Conservation (phyloP, 768 basidiomycete genomes). For the Lyophyllum semitale region DNA sequence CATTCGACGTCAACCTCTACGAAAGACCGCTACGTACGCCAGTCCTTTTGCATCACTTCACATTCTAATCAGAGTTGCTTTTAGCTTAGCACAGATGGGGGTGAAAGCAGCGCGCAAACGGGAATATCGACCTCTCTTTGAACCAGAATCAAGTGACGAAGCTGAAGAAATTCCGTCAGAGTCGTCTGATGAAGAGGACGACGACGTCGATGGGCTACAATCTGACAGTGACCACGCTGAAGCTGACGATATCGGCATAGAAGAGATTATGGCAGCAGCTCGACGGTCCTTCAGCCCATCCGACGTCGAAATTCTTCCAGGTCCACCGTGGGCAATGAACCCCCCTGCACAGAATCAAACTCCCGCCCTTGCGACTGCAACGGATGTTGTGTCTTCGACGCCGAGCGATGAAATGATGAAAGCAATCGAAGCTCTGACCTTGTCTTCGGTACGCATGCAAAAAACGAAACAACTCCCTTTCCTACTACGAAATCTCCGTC, state of each 20-base stretch:
- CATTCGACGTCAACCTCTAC: neutral
- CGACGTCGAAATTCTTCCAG: constrained; percentile 20
- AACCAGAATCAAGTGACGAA: constrained; percentile 10
- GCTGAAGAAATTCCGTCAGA: neutral
- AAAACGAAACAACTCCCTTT: constrained; percentile 52
- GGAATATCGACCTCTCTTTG: constrained; percentile 13
- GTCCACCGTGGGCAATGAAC: constrained; percentile 12
- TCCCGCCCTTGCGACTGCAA: neutral
- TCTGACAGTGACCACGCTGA: constrained; percentile 5
- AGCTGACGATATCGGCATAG: constrained; percentile 7
- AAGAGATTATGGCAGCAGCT: constrained; percentile 8
- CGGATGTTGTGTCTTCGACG: neutral
- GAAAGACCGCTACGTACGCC: neutral
- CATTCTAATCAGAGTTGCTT: neutral
- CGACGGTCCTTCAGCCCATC: constrained; percentile 14
- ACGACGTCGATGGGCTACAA: constrained; percentile 4
- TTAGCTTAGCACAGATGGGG: constrained; percentile 10
- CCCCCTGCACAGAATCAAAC: neutral
- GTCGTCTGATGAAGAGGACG: constrained; percentile 12
- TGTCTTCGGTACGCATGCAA: constrained; percentile 37
- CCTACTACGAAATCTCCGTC: constrained; percentile 50
- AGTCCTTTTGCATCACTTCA: neutral
- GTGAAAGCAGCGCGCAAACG: constrained; percentile 23
- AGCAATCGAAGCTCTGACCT: constrained; percentile 33
- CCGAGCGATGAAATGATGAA: constrained; percentile 37